These are phyloP conservation scores for Phytophthora melonis DNA, from an alignment of 352 stramenopile species.

Conservation along the genomic window DNA sequence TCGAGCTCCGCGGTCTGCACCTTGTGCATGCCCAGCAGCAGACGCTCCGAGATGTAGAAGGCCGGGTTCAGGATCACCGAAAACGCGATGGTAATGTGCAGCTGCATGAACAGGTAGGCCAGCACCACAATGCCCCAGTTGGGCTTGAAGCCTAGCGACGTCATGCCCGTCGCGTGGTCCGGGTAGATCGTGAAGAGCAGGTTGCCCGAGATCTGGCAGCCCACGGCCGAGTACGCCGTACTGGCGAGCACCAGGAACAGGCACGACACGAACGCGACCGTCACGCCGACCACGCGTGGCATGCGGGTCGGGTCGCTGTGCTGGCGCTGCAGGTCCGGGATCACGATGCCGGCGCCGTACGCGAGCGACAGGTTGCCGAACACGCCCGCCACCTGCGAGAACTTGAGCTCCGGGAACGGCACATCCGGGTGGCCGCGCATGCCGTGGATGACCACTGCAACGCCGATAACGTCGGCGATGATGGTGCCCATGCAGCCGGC, in stretches of 20 bases:
- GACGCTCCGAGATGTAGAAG: slow-evolving; percentile 55
- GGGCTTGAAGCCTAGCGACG: slow-evolving; percentile 50
- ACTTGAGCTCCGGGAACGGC: slow-evolving; percentile 51
- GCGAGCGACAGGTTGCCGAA: slow-evolving; percentile 76
- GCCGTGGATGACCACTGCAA: slow-evolving; percentile 58
- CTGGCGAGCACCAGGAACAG: slow-evolving; percentile 59
- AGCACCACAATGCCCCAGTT: slow-evolving; percentile 55
- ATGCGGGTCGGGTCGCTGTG: slow-evolving; percentile 70
- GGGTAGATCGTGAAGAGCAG: slow-evolving; percentile 75
- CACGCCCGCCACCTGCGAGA: slow-evolving; percentile 58
- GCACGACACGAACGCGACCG: slow-evolving; percentile 57
- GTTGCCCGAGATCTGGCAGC: slow-evolving; percentile 77
- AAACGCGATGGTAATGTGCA: slow-evolving; percentile 64
- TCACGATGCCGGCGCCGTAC: slow-evolving; percentile 71
- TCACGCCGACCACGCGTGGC: slow-evolving; percentile 66
- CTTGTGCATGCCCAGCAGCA: slow-evolving; percentile 69
- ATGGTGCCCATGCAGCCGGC: slow-evolving; percentile 68
- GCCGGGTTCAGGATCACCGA: slow-evolving; percentile 55
- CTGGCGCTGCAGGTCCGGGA: slow-evolving; percentile 68
- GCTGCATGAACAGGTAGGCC: slow-evolving; percentile 65
- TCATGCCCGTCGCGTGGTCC: slow-evolving; percentile 37
- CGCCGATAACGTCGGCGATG: slow-evolving; percentile 62
- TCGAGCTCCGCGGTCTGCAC: slow-evolving; percentile 26
- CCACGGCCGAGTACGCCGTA: slow-evolving; percentile 61
- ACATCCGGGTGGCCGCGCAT: slow-evolving; percentile 65